Evolutionary conservation across 176 grass and related monocot genomes (phyloP).

Genomic region (Ananas comosus): DNA sequence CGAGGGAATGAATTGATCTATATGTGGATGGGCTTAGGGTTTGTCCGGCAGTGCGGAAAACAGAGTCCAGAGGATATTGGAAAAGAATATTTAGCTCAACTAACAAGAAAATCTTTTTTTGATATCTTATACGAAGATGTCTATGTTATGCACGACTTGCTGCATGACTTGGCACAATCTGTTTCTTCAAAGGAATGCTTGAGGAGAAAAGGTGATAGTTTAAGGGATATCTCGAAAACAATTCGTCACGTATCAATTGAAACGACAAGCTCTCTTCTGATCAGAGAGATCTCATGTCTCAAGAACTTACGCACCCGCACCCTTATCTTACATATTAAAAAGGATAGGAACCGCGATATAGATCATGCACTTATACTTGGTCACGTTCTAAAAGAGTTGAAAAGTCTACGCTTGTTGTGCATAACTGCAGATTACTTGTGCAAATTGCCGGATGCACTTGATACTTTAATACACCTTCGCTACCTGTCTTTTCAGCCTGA

Average conservation of each 20-base stretch:
- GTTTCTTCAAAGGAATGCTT: constrained; percentile 19
- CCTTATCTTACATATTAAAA: background rate
- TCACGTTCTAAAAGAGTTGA: background rate
- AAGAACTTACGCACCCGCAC: background rate
- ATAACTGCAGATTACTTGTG: background rate
- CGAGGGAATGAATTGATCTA: constrained; percentile 2
- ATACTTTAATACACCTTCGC: background rate
- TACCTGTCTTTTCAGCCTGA: background rate
- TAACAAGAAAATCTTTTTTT: constrained; percentile 21
- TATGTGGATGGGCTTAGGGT: constrained; percentile 19
- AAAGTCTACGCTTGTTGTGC: background rate
- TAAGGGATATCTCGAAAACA: background rate
- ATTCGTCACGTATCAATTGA: background rate
- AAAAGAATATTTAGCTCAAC: constrained; percentile 4
- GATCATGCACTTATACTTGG: background rate
- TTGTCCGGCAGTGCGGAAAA: background rate
- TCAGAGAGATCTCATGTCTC: background rate
- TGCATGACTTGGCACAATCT: constrained; percentile 20
- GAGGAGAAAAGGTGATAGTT: background rate
- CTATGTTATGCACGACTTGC: constrained; percentile 18
- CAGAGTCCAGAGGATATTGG: constrained; percentile 12
- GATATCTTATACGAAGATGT: background rate
- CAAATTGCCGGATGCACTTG: background rate
- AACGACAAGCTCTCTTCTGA: background rate
- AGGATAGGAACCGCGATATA: background rate